Evolutionary conservation across 176 grass and related monocot species (phyloP).

Genomic region (Secale cereale): DNA sequence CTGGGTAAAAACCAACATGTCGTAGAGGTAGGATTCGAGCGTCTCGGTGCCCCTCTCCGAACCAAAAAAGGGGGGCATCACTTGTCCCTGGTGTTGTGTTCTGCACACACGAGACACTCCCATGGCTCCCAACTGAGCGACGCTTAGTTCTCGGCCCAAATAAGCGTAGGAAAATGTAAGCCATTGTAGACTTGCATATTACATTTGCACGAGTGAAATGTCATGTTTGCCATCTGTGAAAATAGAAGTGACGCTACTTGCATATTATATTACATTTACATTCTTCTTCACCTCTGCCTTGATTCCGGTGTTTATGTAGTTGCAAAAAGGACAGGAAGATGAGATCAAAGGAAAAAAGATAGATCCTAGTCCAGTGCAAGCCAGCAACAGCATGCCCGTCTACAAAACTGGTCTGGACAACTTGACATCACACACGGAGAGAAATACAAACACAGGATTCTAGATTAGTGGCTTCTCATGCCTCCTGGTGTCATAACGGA

Average conservation of each 20-base stretch:
- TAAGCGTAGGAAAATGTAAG: conserved; percentile 2
- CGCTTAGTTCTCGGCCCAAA: background rate
- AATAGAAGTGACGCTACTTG: background rate
- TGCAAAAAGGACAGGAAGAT: conserved; percentile 1
- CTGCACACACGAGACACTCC: no score
- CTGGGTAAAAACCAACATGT: no score
- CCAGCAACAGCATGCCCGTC: background rate
- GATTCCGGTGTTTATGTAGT: background rate
- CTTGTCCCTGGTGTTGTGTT: no score
- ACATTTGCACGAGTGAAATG: background rate
- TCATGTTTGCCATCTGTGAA: background rate
- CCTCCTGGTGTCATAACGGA: background rate
- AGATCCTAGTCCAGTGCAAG: background rate
- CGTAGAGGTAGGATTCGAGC: no score
- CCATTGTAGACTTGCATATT: background rate
- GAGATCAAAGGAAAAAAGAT: conserved; percentile 1
- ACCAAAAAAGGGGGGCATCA: no score
- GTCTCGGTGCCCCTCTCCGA: no score
- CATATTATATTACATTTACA: no score
- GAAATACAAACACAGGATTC: conserved; percentile 14
- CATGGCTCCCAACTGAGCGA: background rate
- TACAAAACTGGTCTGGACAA: background rate
- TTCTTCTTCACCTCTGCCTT: background rate
- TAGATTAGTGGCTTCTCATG: background rate
- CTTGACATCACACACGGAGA: background rate